These are phyloP conservation scores for Wickerhamomyces sp. DNA, from an alignment of 1,139 yeast genomes.

Conservation along the genomic window DNA sequence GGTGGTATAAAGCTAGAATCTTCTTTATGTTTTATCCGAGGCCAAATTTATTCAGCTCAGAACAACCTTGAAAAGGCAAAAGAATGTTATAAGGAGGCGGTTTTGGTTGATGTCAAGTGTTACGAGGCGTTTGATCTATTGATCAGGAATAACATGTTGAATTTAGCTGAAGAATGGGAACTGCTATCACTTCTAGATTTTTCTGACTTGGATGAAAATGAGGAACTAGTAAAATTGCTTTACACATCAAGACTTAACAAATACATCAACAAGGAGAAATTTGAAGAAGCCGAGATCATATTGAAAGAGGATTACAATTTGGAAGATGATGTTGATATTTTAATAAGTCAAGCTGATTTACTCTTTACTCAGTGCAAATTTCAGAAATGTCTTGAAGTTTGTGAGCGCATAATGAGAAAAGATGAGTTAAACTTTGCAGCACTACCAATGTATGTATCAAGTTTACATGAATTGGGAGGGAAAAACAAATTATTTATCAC, in stretches of 20 bases:
- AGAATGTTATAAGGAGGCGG: conserved; percentile 84
- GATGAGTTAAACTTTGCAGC: conserved; percentile 73
- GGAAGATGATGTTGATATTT: conserved; percentile 62
- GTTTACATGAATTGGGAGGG: conserved; percentile 80
- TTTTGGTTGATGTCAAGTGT: conserved; percentile 83
- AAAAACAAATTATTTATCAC: conserved; percentile 74
- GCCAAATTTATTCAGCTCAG: conserved; percentile 76
- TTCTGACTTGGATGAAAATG: conserved; percentile 71
- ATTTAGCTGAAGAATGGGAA: conserved; percentile 88
- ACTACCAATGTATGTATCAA: conserved; percentile 76
- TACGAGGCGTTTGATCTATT: conserved; percentile 89
- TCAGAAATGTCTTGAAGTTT: conserved; percentile 67
- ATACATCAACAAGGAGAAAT: conserved; percentile 55
- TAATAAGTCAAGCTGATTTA: conserved; percentile 67
- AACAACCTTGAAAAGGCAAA: conserved; percentile 85
- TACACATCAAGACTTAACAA: conserved; percentile 77
- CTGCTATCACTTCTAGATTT: conserved; percentile 65
- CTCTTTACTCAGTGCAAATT: conserved; percentile 76
- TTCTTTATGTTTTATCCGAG: conserved; percentile 81
- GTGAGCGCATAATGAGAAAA: conserved; percentile 56
- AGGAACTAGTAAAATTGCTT: conserved; percentile 69
- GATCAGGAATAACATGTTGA: conserved; percentile 64
- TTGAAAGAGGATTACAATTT: conserved; percentile 70
- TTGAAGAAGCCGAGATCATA: conserved; percentile 61
- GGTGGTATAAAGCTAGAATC: conserved; percentile 86